Evolutionary conservation across 148 eudicot genomes (phyloP), one percentile per base, ranked within the genome.

Genomic region (Pouteria glomerata): DNA sequence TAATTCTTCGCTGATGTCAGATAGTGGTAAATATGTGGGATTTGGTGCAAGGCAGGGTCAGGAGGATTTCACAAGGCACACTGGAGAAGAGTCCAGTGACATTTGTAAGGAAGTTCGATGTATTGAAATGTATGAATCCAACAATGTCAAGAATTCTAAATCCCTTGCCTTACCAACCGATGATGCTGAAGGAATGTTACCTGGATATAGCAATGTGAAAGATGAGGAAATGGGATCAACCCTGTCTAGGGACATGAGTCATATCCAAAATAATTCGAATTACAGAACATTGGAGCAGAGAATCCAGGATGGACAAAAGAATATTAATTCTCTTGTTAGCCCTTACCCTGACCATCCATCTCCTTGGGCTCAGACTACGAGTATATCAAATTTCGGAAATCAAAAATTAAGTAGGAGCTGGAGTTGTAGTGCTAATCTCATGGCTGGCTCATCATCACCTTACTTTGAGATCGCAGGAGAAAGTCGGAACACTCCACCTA

Each of bases 41-140:
- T 76, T 76, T 64, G 10, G 62, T 39, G 44, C 44, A 39, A 4
- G 5, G 5, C 44, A 39, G 7, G 5, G 44, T 39, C 63, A 10
- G 57, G 80, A 72, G 26, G 82, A 76, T 34, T 57, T 73, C 57
- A 64, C 51, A 24, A 55, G 62, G 57, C 80, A 67, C 66, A 71
- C 72, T 23, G 81, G 67, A 52, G 83, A 81, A 58, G 87, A 83
- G 77, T 72, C 78, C 68, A 87, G 85, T 42, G 88, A 84, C 67
- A 83, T 78, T 56, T 92, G 95, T 70, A 87, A 83, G 80, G 98
- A 84, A 48, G 95, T 93, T 76, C 88, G 78, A 66, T 93, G 93
- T 78, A 81, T 93, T 74, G 92, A 88, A 81, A 84, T 73, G 64
- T 90, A 78, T 76, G 90, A 75, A 72, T 39, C 44, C 10, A 39